Evolutionary conservation across 208 protist genomes (phyloP).

Genomic region (Kentomonas sorsogonicus): DNA sequence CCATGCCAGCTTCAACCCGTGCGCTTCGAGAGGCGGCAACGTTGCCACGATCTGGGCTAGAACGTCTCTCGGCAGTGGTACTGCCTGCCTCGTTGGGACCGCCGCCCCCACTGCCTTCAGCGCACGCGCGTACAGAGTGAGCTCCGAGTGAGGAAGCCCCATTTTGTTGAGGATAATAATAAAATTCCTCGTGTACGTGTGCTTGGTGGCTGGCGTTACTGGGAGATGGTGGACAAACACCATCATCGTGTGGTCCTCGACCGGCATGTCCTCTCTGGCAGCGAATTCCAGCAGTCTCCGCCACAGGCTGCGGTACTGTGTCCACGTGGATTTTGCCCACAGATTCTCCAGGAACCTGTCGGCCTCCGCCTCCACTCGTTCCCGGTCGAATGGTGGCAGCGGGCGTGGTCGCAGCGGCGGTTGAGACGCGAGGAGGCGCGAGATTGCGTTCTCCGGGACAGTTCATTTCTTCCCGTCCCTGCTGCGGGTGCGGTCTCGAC

Average conservation of each 20-base stretch:
- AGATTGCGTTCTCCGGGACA: no score
- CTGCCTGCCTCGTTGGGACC: not conserved
- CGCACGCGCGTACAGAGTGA: slow-evolving; percentile 7
- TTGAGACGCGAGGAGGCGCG: no score
- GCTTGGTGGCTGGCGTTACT: slow-evolving; percentile 2
- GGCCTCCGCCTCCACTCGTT: no score
- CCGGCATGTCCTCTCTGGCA: not conserved
- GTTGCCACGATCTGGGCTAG: not conserved
- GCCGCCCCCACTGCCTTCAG: not conserved
- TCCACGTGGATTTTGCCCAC: no score
- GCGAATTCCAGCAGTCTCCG: not conserved
- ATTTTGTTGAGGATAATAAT: slow-evolving; percentile 15
- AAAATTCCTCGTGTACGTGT: slow-evolving; percentile 13
- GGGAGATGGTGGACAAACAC: slow-evolving; percentile 7
- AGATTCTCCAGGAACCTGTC: no score
- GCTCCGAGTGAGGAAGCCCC: not conserved
- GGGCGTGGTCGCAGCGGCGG: no score
- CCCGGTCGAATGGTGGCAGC: no score
- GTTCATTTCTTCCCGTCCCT: no score
- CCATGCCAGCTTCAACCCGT: slow-evolving; percentile 8
- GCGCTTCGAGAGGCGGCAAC: no score
- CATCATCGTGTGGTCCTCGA: not conserved
- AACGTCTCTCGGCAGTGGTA: slow-evolving; percentile 2
- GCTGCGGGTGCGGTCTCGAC: no score
- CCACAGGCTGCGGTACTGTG: slow-evolving; percentile 12